Evolutionary conservation across 1,284 basidiomycete genomes (phyloP).

Genomic region (Tetrapyrgos nigripes): DNA sequence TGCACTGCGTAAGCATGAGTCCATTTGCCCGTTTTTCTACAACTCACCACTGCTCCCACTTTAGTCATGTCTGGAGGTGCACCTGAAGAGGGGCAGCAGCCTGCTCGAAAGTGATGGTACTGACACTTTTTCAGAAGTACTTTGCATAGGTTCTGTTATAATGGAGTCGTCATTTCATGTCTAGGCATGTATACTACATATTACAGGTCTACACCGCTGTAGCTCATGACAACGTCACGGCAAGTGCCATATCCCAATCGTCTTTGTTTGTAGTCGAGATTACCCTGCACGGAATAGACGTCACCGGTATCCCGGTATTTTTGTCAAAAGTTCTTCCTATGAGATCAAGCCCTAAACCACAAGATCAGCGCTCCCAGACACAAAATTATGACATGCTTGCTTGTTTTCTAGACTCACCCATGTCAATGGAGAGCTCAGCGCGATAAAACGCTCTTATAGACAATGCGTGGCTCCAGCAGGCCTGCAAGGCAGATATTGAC

Average conservation of each 20-base stretch:
- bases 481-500: slow-evolving; percentile 13
- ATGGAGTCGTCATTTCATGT: neutral
- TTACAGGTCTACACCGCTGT: neutral
- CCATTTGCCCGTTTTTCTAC: neutral
- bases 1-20: slow-evolving; percentile 56
- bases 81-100: slow-evolving; percentile 12
- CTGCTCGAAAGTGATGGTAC: slow-evolving; percentile 4
- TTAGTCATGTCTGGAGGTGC: slow-evolving; percentile 11
- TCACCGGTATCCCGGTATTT: slow-evolving; percentile 46
- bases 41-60: neutral
- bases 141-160: too few relatives aligned
- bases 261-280: slow-evolving; percentile 50
- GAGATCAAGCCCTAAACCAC: slow-evolving; percentile 20
- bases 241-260: slow-evolving; percentile 53
- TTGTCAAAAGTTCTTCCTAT: slow-evolving; percentile 27
- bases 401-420: neutral
- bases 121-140: too few relatives aligned
- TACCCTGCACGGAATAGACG: slow-evolving; percentile 57
- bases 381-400: neutral
- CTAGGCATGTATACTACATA: neutral
- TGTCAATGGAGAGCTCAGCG: neutral
- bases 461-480: slow-evolving; percentile 30
- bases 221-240: neutral
- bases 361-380: neutral
- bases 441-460: slow-evolving; percentile 55